These are phyloP conservation scores for Melanomma pulvis-pyrius DNA, from an alignment of 495 filamentous ascomycete genomes.

Conservation along the genomic window DNA sequence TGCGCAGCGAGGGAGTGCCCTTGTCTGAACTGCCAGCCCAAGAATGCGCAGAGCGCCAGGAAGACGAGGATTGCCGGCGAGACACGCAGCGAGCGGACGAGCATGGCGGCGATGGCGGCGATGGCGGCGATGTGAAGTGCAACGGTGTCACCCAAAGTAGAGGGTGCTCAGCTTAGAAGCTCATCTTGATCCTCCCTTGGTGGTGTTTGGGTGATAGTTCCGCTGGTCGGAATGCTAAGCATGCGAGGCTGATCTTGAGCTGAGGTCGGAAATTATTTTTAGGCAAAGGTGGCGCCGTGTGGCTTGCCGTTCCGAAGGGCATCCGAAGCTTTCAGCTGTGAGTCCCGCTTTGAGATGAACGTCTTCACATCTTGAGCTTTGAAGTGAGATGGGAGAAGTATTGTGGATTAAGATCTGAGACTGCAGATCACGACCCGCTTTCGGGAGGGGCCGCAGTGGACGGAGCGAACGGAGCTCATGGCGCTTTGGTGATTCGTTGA, in stretches of 20 bases:
- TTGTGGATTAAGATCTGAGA: neutral
- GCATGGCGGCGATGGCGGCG: conserved; percentile 7
- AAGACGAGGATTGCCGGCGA: conserved; percentile 12
- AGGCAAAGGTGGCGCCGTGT: neutral
- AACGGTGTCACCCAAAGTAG: neutral
- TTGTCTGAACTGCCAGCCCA: conserved; percentile 13
- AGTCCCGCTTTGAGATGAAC: neutral
- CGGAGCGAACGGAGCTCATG: no score
- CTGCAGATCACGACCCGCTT: neutral
- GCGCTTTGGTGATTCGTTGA: no score
- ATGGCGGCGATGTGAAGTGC: neutral
- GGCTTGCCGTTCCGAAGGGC: neutral
- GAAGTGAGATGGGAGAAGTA: neutral
- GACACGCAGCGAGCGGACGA: conserved; percentile 4
- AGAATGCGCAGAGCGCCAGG: conserved; percentile 19
- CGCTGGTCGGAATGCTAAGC: neutral
- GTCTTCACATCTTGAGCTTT: no score
- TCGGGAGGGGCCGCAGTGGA: neutral
- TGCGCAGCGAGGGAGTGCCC: neutral
- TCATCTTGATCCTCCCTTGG: no score
- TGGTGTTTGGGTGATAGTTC: neutral
- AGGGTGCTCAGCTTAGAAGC: neutral
- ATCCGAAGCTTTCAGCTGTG: neutral
- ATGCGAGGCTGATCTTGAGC: neutral
- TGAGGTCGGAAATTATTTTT: neutral